phyloP scores from a whole-genome alignment of 768 basidiomycete genomes.

The Lactarius akahatsu region DNA sequence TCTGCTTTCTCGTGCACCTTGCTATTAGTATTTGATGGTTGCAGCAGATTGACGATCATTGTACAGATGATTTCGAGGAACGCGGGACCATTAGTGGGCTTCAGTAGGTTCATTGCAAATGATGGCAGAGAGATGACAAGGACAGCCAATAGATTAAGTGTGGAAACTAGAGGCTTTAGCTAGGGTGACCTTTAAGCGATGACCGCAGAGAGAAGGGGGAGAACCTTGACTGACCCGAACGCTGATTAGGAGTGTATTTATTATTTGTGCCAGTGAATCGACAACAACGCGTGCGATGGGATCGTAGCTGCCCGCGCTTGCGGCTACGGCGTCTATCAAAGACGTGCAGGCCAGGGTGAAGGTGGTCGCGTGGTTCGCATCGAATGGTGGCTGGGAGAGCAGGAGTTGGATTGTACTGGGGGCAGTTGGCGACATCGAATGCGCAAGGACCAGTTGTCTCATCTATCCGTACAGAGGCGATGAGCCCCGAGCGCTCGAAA shows the following conservation, averaged over 20 bases:
- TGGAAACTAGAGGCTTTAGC: slow-evolving; percentile 19
- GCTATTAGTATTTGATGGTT: slow-evolving; percentile 17
- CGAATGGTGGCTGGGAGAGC: slow-evolving; percentile 14
- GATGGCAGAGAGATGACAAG: slow-evolving; percentile 26
- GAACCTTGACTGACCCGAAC: slow-evolving; percentile 16
- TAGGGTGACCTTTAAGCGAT: slow-evolving; percentile 4
- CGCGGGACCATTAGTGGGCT: slow-evolving; percentile 8
- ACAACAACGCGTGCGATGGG: slow-evolving; percentile 12
- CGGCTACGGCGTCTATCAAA: slow-evolving; percentile 20
- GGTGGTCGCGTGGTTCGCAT: neutral
- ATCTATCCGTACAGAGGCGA: slow-evolving; percentile 17
- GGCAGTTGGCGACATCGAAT: slow-evolving; percentile 11
- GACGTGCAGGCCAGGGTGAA: slow-evolving; percentile 24
- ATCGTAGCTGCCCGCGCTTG: slow-evolving; percentile 15
- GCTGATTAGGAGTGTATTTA: slow-evolving; percentile 15
- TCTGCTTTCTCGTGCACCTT: slow-evolving; percentile 1
- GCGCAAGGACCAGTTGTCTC: slow-evolving; percentile 27
- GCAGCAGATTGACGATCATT: slow-evolving; percentile 19
- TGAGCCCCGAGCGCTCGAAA: neutral
- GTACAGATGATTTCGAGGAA: slow-evolving; percentile 23
- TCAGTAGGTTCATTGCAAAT: slow-evolving; percentile 18
- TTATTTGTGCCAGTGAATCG: slow-evolving; percentile 24
- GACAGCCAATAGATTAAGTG: slow-evolving; percentile 25
- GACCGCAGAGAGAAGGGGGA: neutral
- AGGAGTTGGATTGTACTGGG: slow-evolving; percentile 26